Conservation (phyloP, 257 asterid genomes). For the Echium plantagineum region DNA sequence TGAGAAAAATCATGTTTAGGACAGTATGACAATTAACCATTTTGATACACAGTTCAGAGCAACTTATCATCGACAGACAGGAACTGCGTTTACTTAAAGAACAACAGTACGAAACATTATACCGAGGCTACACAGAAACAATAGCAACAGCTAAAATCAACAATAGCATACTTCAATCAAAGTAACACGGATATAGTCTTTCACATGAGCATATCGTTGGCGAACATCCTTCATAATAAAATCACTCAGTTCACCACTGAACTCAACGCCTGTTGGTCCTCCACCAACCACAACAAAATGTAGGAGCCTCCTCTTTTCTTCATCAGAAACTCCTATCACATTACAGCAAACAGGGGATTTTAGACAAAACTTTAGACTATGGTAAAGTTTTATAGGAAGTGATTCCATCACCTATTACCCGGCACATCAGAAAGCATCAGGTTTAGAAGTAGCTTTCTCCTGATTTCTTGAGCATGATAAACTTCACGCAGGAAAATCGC, state of each 20-base stretch:
- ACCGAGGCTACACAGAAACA: neutral
- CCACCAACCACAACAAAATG: slow-evolving; percentile 98
- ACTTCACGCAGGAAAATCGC: slow-evolving; percentile 96
- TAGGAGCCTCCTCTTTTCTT: slow-evolving; percentile 78
- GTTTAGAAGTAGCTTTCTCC: slow-evolving; percentile 78
- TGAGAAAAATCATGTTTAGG: too few species aligned
- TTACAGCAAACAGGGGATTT: slow-evolving; percentile 5
- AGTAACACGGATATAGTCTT: slow-evolving; percentile 81
- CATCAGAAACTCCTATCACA: slow-evolving; percentile 62
- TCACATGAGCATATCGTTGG: slow-evolving; percentile 80
- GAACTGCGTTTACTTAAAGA: neutral
- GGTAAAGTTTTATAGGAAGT: neutral
- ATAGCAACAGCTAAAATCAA: neutral
- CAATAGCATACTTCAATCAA: slow-evolving; percentile 55
- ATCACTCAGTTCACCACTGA: slow-evolving; percentile 96
- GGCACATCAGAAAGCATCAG: slow-evolving; percentile 94
- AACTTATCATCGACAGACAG: too few species aligned
- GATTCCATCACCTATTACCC: slow-evolving; percentile 29
- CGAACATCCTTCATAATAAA: slow-evolving; percentile 81
- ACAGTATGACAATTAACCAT: too few species aligned
- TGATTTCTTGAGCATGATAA: slow-evolving; percentile 91
- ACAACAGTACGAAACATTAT: neutral
- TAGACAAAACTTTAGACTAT: neutral
- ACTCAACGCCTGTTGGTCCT: slow-evolving; percentile 98
- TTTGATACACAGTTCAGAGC: too few species aligned